Percentiles rank a stretch among this genome's conserved stretches.
Evolutionary conservation across 2,329 filamentous ascomycete species (phyloP).

Genomic region (Arthrobotrys megalospora): DNA sequence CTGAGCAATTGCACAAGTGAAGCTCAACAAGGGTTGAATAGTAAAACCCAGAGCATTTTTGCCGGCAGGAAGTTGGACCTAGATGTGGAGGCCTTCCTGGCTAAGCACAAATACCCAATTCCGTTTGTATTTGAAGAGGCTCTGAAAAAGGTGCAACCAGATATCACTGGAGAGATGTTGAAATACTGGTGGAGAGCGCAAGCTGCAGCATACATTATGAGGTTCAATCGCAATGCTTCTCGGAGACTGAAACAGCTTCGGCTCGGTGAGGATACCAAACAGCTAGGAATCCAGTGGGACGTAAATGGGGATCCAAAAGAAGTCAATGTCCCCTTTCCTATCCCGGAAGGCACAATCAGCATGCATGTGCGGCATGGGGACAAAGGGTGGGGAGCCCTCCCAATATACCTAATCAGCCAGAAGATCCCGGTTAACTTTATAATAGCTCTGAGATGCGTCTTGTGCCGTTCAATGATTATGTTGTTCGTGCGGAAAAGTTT

Average conservation of each 20-base stretch:
- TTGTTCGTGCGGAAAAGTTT: constrained; percentile 59
- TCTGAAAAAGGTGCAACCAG: constrained; percentile 52
- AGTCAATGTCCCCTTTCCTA: constrained; percentile 60
- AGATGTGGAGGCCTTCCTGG: constrained; percentile 40
- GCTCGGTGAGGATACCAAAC: constrained; percentile 39
- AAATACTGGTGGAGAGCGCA: constrained; percentile 64
- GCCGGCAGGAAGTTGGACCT: constrained; percentile 24
- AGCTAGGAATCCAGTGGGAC: constrained; percentile 51
- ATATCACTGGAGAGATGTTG: constrained; percentile 61
- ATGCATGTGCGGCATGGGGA: constrained; percentile 63
- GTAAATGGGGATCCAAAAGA: constrained; percentile 33
- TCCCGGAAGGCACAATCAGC: constrained; percentile 62
- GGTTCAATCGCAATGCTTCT: constrained; percentile 61
- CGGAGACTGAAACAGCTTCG: constrained; percentile 51
- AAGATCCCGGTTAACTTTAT: background rate
- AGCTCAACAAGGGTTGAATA: constrained; percentile 32
- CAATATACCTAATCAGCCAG: background rate
- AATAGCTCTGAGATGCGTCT: constrained; percentile 61
- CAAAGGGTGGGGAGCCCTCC: constrained; percentile 48
- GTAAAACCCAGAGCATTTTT: constrained; percentile 33
- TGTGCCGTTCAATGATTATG: constrained; percentile 60
- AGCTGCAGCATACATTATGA: constrained; percentile 62
- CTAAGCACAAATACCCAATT: constrained; percentile 43
- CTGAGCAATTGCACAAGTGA: constrained; percentile 42
- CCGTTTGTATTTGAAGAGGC: constrained; percentile 58